A percentile compares a stretch with the other conserved stretches of the same genome.
phyloP scores from a whole-genome alignment of 345 rosid genomes.

The Angophora floribunda region DNA sequence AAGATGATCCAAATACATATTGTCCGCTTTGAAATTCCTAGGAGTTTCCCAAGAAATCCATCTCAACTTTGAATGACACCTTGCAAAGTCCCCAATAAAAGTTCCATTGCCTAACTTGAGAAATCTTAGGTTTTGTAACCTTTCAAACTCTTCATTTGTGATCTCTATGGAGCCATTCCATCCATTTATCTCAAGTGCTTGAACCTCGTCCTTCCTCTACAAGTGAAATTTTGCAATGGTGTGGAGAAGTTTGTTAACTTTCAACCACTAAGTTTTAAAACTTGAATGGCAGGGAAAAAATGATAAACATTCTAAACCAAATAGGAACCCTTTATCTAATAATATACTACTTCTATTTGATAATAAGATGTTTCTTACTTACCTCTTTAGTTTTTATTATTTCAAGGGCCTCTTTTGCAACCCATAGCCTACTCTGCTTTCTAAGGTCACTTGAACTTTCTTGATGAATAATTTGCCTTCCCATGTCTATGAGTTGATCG shows the following conservation, averaged over 20 bases:
- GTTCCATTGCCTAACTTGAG: rapidly evolving
- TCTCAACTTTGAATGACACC: background rate
- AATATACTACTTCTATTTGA: background rate
- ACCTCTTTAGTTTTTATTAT: background rate
- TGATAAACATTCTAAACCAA: background rate
- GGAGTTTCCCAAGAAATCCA: background rate
- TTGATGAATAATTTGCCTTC: background rate
- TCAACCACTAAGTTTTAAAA: background rate
- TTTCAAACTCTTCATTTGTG: background rate
- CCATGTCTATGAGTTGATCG: background rate
- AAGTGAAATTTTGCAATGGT: background rate
- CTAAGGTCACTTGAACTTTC: background rate
- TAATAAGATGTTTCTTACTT: background rate
- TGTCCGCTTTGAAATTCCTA: rapidly evolving
- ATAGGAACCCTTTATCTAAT: rapidly evolving
- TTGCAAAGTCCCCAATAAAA: background rate
- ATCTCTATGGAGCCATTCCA: background rate
- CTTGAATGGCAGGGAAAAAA: background rate
- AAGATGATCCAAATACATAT: rapidly evolving
- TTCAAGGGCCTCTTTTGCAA: background rate
- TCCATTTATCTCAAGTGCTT: background rate
- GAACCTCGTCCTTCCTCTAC: background rate
- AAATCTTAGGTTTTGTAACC: background rate
- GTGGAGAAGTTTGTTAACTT: background rate
- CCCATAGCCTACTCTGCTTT: background rate